phyloP scores from a whole-genome alignment of 495 filamentous ascomycete genomes.

The Ramalina intermedia region DNA sequence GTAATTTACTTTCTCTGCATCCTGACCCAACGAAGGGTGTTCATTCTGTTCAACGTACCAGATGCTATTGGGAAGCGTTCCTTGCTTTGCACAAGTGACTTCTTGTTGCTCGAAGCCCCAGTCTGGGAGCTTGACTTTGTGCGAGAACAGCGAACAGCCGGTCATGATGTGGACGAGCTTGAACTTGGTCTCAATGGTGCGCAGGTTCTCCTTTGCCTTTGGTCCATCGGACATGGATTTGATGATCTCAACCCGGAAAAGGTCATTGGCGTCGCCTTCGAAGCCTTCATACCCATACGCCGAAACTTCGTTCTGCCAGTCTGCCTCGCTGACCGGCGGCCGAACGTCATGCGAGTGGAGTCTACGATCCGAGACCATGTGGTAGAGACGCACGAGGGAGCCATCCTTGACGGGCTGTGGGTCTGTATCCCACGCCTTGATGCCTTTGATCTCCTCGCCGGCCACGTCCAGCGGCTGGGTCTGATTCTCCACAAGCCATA shows the following conservation, averaged over 20 bases:
- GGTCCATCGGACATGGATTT: constrained; percentile 73
- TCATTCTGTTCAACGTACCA: constrained; percentile 91
- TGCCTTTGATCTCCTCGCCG: constrained; percentile 62
- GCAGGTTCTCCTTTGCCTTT: constrained; percentile 66
- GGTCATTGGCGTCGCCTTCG: constrained; percentile 88
- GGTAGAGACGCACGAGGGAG: constrained; percentile 66
- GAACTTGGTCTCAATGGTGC: constrained; percentile 96
- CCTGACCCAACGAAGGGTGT: constrained; percentile 56
- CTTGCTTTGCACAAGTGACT: constrained; percentile 88
- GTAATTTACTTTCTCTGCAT: constrained; percentile 90
- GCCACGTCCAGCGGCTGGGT: constrained; percentile 73
- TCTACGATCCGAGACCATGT: constrained; percentile 65
- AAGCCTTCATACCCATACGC: constrained; percentile 98
- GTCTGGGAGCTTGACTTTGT: constrained; percentile 94
- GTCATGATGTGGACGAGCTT: constrained; percentile 91
- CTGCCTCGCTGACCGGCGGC: constrained; percentile 91
- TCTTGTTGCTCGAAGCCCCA: constrained; percentile 98
- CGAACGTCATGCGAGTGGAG: constrained; percentile 95
- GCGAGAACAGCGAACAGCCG: constrained; percentile 89
- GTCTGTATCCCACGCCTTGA: constrained; percentile 67
- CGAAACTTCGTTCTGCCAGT: constrained; percentile 97
- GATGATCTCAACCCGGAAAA: constrained; percentile 89
- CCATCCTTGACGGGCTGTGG: constrained; percentile 66
- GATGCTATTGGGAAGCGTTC: constrained; percentile 85
- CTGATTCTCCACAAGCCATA: constrained; percentile 87